phyloP scores from a whole-genome alignment of 257 asterid species.

The Catharanthus roseus region DNA sequence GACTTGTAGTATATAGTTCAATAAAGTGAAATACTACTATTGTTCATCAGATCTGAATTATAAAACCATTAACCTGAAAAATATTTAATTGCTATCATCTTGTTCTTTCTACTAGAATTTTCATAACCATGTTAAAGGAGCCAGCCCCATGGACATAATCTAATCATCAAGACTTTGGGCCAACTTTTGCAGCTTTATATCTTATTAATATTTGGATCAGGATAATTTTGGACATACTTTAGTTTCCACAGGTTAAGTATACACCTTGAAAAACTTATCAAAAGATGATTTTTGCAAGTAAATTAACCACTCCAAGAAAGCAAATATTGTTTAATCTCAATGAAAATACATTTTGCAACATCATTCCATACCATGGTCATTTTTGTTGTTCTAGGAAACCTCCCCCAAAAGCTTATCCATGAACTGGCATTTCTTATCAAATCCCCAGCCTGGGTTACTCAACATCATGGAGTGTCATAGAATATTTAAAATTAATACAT shows the following conservation, averaged over 20 bases:
- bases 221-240: not conserved
- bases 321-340: not conserved
- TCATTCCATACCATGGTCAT: constrained; percentile 29
- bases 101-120: too few relatives aligned
- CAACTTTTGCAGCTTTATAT: too few relatives aligned
- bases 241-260: not conserved
- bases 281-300: not conserved
- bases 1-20: too few relatives aligned
- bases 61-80: too few relatives aligned
- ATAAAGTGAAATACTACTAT: too few relatives aligned
- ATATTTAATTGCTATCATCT: too few relatives aligned
- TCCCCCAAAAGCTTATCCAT: constrained; percentile 75
- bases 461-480: constrained; percentile 24
- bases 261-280: not conserved
- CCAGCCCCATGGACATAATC: too few relatives aligned
- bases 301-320: not conserved
- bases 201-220: too few relatives aligned
- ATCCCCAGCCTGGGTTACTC: constrained; percentile 97
- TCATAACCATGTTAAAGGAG: too few relatives aligned
- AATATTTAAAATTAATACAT: constrained; percentile 2
- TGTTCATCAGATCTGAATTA: too few relatives aligned
- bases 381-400: constrained; percentile 59
- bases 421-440: constrained; percentile 73
- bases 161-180: too few relatives aligned
- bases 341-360: not conserved